Conservation (phyloP, 352 stramenopile species). For the Phytopythium litorale region DNA sequence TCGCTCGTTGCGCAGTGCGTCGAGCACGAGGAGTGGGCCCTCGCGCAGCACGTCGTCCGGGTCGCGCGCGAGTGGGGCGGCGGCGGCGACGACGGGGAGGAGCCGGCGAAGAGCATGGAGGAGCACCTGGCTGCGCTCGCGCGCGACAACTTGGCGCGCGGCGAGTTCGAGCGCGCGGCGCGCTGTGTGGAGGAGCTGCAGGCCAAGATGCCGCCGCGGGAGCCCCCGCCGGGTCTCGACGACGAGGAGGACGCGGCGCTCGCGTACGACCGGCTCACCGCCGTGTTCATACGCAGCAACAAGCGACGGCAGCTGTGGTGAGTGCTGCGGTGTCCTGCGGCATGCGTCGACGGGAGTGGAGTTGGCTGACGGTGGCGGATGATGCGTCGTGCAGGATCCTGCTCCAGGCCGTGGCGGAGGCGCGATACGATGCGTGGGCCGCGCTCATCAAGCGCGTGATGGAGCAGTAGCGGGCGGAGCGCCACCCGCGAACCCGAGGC, state of each 20-base stretch:
- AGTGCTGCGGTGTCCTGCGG: neutral
- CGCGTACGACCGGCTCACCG: conserved; percentile 27
- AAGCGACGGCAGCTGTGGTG: conserved; percentile 42
- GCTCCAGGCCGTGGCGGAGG: conserved; percentile 53
- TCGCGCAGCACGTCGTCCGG: conserved; percentile 75
- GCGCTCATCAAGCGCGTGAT: conserved; percentile 37
- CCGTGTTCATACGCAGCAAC: conserved; percentile 40
- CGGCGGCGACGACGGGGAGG: conserved; percentile 8
- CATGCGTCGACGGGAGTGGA: too few species aligned
- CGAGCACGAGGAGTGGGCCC: conserved; percentile 68
- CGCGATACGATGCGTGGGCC: conserved; percentile 43
- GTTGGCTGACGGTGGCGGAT: neutral
- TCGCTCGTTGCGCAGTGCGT: conserved; percentile 67
- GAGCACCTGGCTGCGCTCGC: conserved; percentile 50
- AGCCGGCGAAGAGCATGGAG: conserved; percentile 40
- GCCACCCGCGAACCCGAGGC: too few species aligned
- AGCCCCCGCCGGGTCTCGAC: conserved; percentile 19
- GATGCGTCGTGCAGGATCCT: conserved; percentile 23
- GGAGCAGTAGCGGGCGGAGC: conserved; percentile 16
- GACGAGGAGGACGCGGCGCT: conserved; percentile 12
- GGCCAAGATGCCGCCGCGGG: conserved; percentile 41
- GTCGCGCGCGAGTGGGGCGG: conserved; percentile 76
- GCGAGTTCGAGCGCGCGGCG: conserved; percentile 66
- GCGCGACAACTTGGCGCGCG: conserved; percentile 51
- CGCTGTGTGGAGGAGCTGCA: conserved; percentile 59